Evolutionary conservation across 768 basidiomycete genomes (phyloP), one percentile per base, ranked within the genome.

Genomic region (Naganishia friedmannii): DNA sequence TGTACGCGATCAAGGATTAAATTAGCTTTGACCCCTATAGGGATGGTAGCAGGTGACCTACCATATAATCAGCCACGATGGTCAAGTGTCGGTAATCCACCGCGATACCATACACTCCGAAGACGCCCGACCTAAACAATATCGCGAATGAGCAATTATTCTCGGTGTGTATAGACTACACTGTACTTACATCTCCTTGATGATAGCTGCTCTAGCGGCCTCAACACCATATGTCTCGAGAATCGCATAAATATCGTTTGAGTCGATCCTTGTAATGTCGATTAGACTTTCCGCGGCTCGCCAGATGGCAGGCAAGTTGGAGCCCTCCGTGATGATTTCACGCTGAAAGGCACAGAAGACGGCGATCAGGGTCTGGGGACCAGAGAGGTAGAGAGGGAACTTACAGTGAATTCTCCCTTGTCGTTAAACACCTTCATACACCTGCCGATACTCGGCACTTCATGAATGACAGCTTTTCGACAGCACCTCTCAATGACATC

Each of bases 21-120:
- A 42, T 53, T 32, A 48, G 57, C 28, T 37, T 34, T 46, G 23
- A 6, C n/a, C 21, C 17, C 51, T 21, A 12, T 39, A 28, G 2
- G 55, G 19, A 13, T 13, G n/a, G 48, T 4, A 12, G 29, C 7
- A 3, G n/a, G 3, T 3, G 6, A 76, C 89, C 74, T 77, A 95
- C 95, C 96, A 99, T 99, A 80, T 98, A 99, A 81, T 99, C 96
- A 17, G 96, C 96, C 79, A 99, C 96, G 73, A 99, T 85, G 76
- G 95, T 93, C 57, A 98, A 84, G 83, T 99, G 96, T 56, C 96
- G 87, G 73, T 86, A 86, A 82, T 98, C 89, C 69, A 99, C 95
- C 70, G 91, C 90, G 76, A 99, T 99, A 77, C 89, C 94, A 84
- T 99, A 99, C 2, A 89, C 92, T 7, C 87, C 88, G 81, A 99